Base-by-base conservation (phyloP, 306 rosid genomes). In the Arachis hypogaea region DNA sequence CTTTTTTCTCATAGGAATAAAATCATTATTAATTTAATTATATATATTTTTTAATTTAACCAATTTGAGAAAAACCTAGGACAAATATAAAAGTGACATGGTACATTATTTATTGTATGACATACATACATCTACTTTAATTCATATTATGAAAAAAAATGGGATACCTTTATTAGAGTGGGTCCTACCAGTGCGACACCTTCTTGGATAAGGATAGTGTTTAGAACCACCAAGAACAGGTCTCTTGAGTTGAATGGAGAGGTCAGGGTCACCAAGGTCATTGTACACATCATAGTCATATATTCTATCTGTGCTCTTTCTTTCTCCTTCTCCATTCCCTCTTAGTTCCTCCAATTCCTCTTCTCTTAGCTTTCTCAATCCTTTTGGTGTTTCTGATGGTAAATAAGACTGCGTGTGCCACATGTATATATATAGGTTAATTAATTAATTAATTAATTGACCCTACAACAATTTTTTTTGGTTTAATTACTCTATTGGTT, bases 211-310 rank as follows among this genome's bases (percentile, higher is more conserved):
- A 0, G 97, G 93, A 75, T 11, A 66, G 0, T 69, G 80, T 77
- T 78, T 71, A 6, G 55, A 4, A 42, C 85, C 88, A 10, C 95
- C 97, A 58, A 91, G 88, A 49, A 83, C 84, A 11, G 97, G 93
- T 18, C 97, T 81, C 49, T 47, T 51, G 69, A 82, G 83, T 1
- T 67, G 51, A 55, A 12, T 9, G 4, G 57, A 45, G 11, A 55
- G n/a, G n/a, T 81, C 91, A 46, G 97, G 97, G 36, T 88, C 67
- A 0, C 95, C 97, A 56, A 89, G 80, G 29, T 91, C 97, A 22
- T 89, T 85, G 68, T 91, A 91, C 0, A 85, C 73, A 78, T 85
- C 95, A 69, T 91, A 91, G 30, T 91, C 97, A 44, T 91, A 91
- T 38, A 87, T 84, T 74, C 91, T 89, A 2, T 91, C 92, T 0